A percentile compares a stretch with the other conserved stretches of the same genome.
Conservation (phyloP, 495 filamentous ascomycete species). For the Penicillium bovifimosum region DNA sequence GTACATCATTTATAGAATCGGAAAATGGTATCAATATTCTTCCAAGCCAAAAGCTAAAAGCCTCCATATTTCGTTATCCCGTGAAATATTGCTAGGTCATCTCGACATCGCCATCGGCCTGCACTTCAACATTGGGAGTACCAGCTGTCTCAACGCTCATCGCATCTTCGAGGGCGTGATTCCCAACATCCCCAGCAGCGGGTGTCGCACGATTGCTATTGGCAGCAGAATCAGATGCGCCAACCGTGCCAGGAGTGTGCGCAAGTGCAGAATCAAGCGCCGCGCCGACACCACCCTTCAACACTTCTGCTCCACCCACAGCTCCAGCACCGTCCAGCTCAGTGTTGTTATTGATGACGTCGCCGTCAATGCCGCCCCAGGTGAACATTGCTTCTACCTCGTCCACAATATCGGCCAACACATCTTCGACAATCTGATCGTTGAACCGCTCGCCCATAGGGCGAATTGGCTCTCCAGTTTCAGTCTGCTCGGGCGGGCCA, state of each 20-base stretch:
- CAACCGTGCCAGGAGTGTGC: conserved; percentile 10
- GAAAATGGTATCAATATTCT: conserved; percentile 9
- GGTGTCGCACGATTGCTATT: conserved; percentile 23
- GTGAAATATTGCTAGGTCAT: conserved; percentile 27
- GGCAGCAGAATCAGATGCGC: conserved; percentile 21
- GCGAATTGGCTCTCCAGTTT: conserved; percentile 38
- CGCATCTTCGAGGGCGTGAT: conserved; percentile 23
- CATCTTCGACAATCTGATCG: conserved; percentile 93
- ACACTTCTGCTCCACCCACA: conserved; percentile 34
- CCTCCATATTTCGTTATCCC: background rate
- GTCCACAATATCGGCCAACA: conserved; percentile 86
- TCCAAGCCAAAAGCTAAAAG: background rate
- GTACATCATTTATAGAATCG: conserved; percentile 3
- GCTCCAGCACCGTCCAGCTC: conserved; percentile 27
- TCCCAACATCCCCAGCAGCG: conserved; percentile 11
- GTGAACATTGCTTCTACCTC: conserved; percentile 65
- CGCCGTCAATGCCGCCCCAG: conserved; percentile 41
- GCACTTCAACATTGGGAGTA: conserved; percentile 23
- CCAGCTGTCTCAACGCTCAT: conserved; percentile 25
- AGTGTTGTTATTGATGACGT: conserved; percentile 30
- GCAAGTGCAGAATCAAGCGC: conserved; percentile 31
- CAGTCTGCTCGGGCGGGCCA: conserved; percentile 53
- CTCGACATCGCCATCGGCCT: conserved; percentile 36
- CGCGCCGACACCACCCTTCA: conserved; percentile 33
- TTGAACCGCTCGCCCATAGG: conserved; percentile 75